These are phyloP conservation scores for Colletotrichum acutatum DNA, from an alignment of 2,329 filamentous ascomycete genomes.

Conservation along the genomic window DNA sequence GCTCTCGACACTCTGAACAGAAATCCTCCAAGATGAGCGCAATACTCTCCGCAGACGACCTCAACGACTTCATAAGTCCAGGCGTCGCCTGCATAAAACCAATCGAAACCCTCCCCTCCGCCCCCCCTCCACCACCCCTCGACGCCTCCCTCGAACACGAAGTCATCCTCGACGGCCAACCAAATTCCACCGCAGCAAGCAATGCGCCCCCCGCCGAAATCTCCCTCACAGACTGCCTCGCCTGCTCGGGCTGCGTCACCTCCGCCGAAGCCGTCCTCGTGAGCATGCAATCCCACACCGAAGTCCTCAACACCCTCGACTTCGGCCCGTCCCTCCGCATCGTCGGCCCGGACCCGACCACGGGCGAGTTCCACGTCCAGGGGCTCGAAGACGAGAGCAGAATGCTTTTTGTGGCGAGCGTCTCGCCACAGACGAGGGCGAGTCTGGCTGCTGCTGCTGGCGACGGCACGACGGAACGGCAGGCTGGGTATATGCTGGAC, in stretches of 20 bases:
- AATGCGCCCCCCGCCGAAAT: conserved; percentile 84
- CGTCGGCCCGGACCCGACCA: conserved; percentile 42
- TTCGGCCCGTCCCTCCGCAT: conserved; percentile 63
- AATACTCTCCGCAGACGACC: conserved; percentile 94
- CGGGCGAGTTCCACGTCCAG: conserved; percentile 53
- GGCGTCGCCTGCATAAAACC: conserved; percentile 99
- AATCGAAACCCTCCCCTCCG: conserved; percentile 85
- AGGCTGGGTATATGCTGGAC: conserved; percentile 85
- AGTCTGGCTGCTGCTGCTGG: conserved; percentile 88
- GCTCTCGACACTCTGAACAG: background rate
- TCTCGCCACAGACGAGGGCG: conserved; percentile 91
- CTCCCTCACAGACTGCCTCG: conserved; percentile 95
- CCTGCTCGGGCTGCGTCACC: conserved; percentile 97
- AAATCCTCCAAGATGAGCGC: conserved; percentile 81
- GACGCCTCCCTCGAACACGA: conserved; percentile 70
- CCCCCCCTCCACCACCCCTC: conserved; percentile 49
- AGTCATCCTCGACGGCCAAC: conserved; percentile 91
- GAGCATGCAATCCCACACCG: conserved; percentile 90
- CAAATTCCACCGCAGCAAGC: conserved; percentile 58
- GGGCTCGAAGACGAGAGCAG: conserved; percentile 69
- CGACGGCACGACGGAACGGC: conserved; percentile 73
- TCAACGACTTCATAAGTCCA: conserved; percentile 99
- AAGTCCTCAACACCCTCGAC: conserved; percentile 87
- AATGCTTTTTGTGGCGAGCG: conserved; percentile 88
- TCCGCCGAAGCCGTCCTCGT: conserved; percentile 98